A percentile compares a stretch with the other conserved stretches of the same genome.
phyloP scores from a whole-genome alignment of 345 rosid genomes.

The Eucalyptus pumila region DNA sequence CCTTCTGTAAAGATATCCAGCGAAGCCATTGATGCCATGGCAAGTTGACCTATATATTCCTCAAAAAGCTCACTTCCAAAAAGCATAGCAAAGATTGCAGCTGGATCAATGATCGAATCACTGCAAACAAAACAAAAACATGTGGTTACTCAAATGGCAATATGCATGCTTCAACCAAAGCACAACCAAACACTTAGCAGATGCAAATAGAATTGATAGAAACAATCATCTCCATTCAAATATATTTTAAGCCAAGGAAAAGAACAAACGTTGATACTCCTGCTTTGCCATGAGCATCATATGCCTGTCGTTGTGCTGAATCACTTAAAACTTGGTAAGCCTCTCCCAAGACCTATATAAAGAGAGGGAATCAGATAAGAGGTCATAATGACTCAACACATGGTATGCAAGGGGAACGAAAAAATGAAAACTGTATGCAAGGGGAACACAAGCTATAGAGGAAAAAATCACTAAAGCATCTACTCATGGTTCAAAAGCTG shows the following conservation, averaged over 20 bases:
- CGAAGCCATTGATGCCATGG: slow-evolving; percentile 99
- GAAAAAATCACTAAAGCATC: neutral
- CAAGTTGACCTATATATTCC: slow-evolving; percentile 92
- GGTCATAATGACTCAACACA: neutral
- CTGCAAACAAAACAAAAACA: slow-evolving; percentile 21
- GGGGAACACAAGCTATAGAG: neutral
- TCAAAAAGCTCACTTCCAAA: slow-evolving; percentile 99
- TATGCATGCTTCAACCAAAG: neutral
- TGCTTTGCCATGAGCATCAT: slow-evolving; percentile 83
- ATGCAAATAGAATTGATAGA: neutral
- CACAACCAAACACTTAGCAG: neutral
- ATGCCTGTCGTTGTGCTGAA: slow-evolving; percentile 85
- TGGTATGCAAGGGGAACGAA: neutral
- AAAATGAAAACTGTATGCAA: neutral
- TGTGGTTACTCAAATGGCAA: neutral
- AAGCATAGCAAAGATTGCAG: slow-evolving; percentile 94
- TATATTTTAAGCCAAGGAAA: neutral
- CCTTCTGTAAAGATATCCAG: slow-evolving; percentile 76
- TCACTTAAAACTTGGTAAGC: slow-evolving; percentile 97
- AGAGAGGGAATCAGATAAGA: neutral
- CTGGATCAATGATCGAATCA: slow-evolving; percentile 89
- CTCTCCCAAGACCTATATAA: slow-evolving; percentile 75
- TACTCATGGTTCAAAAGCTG: neutral
- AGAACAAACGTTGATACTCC: slow-evolving; percentile 89
- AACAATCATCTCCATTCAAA: neutral